Evolutionary conservation across 192 early-diverging fungal genomes (phyloP).

Genomic region (Helicostylum pulchrum): DNA sequence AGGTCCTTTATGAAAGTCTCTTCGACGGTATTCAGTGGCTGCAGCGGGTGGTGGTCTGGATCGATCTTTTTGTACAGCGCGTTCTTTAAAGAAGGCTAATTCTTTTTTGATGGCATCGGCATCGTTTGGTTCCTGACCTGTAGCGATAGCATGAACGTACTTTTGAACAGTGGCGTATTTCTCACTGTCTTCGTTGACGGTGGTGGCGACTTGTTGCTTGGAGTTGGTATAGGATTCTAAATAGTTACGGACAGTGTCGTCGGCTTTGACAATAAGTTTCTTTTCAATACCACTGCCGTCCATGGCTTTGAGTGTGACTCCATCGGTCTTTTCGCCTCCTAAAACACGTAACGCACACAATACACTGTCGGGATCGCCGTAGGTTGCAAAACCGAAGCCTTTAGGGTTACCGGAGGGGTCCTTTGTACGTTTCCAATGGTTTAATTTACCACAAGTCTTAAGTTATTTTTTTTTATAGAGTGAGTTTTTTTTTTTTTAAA

Average conservation of each 20-base stretch:
- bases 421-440: constrained; percentile 67
- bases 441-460: constrained; percentile 68
- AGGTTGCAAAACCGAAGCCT: constrained; percentile 74
- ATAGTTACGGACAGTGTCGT: constrained; percentile 55
- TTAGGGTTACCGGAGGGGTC: constrained; percentile 63
- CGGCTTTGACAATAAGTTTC: constrained; percentile 54
- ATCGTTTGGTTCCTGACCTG: constrained; percentile 43
- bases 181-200: not conserved
- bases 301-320: constrained; percentile 37
- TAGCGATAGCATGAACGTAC: constrained; percentile 15
- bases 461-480: not conserved
- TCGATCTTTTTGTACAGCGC: constrained; percentile 55
- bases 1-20: not conserved
- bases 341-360: constrained; percentile 62
- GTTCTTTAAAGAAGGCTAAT: constrained; percentile 60
- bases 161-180: constrained; percentile 6
- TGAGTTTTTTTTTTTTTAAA: not conserved
- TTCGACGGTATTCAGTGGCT: constrained; percentile 7
- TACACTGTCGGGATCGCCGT: constrained; percentile 59
- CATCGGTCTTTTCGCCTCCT: constrained; percentile 48
- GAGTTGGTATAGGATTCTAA: constrained; percentile 49
- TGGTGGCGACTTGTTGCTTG: constrained; percentile 30
- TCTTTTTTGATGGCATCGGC: constrained; percentile 58
- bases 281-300: constrained; percentile 40
- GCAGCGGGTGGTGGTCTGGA: constrained; percentile 44